A percentile compares a stretch with the other conserved stretches of the same genome.
Conservation (phyloP, 2,329 filamentous ascomycete species). For the Aspergillus arachidicola region DNA sequence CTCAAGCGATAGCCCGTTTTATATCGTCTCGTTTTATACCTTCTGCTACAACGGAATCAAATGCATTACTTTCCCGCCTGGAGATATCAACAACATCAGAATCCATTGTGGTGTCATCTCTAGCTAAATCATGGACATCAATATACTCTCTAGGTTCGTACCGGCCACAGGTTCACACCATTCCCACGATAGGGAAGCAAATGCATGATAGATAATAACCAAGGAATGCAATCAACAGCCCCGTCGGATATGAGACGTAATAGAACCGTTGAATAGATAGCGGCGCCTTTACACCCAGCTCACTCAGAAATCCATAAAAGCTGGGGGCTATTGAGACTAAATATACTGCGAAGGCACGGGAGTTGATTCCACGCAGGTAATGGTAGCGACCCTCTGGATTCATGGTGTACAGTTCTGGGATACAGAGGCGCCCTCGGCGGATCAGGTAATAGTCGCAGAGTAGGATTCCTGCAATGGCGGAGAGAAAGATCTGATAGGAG, state of each 20-base stretch:
- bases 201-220: conserved; percentile 20
- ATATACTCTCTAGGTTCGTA: conserved; percentile 42
- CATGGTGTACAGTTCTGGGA: conserved; percentile 40
- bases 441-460: conserved; percentile 49
- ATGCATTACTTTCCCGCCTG: background rate
- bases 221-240: conserved; percentile 38
- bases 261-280: conserved; percentile 49
- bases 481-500: conserved; percentile 45
- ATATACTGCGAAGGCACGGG: conserved; percentile 37
- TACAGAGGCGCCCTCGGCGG: conserved; percentile 36
- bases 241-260: conserved; percentile 59
- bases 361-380: conserved; percentile 40
- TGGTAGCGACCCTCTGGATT: conserved; percentile 33
- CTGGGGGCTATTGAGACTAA: conserved; percentile 43
- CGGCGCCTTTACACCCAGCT: conserved; percentile 41
- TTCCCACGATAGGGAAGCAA: conserved; percentile 7
- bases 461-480: conserved; percentile 46
- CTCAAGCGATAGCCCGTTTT: background rate
- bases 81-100: background rate
- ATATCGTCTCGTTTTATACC: background rate
- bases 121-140: conserved; percentile 20
- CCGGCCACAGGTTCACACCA: conserved; percentile 28
- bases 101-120: background rate
- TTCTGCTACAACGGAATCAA: background rate
- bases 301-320: conserved; percentile 46